phyloP scores from a whole-genome alignment of 2,329 filamentous ascomycete species.

The Camillea tinctor region DNA sequence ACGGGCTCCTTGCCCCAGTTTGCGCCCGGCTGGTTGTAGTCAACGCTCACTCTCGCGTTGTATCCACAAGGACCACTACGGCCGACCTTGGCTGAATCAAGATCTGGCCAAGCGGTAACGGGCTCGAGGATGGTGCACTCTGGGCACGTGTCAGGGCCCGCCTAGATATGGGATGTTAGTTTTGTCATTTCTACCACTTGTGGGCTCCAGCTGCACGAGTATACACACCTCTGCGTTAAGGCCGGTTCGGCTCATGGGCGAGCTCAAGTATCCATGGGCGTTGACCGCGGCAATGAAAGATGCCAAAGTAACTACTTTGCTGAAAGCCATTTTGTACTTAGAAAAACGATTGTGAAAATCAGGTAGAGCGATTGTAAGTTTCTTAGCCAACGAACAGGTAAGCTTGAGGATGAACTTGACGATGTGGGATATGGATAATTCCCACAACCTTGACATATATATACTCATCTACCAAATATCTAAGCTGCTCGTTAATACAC shows the following conservation, averaged over 20 bases:
- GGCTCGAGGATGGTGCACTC: slow-evolving; percentile 56
- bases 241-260: background rate
- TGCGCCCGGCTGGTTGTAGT: slow-evolving; percentile 48
- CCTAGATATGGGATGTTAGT: slow-evolving; percentile 30
- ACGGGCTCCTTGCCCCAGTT: slow-evolving; percentile 45
- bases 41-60: slow-evolving; percentile 51
- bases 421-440: background rate
- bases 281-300: background rate
- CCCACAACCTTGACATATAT: background rate
- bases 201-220: background rate
- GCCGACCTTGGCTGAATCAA: slow-evolving; percentile 44
- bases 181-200: background rate
- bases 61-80: slow-evolving; percentile 53
- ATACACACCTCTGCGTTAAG: background rate
- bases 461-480: background rate
- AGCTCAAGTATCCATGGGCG: background rate
- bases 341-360: background rate
- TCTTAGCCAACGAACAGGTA: background rate
- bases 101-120: slow-evolving; percentile 48
- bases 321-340: background rate
- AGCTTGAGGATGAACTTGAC: background rate
- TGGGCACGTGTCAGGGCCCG: slow-evolving; percentile 49
- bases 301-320: background rate
- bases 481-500: background rate
- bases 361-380: background rate